Base-by-base conservation (phyloP, 345 rosid genomes). In the Salix viminalis region DNA sequence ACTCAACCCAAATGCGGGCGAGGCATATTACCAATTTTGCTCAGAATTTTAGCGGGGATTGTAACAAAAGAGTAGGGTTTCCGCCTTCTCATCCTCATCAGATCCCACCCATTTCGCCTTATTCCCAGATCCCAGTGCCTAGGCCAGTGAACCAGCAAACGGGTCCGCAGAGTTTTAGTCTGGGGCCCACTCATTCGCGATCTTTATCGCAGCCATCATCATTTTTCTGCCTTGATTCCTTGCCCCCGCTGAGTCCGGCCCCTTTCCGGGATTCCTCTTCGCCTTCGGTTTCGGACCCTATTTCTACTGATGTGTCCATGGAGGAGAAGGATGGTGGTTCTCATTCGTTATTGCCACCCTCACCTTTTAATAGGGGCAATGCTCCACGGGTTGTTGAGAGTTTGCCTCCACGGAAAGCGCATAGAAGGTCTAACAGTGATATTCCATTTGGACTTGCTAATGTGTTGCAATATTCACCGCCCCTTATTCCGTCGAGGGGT, bases 41-140 rank as follows among this genome's bases (percentile, higher is more conserved):
- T 2, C 86, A 86, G 24, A 85, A 80, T 78, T 87, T 77, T 71
- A 72, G 76, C 32, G 80, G 76, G 75, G 92, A 87, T 44, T 41
- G 71, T 76, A 69, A 67, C 65, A 93, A 85, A 80, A 89, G 93
- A 85, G 85, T 77, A 24, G 96, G 97, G 18, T 89, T 93, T 7
- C 98, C 99, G 61, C 99, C 98, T 21, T 90, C 98, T 3, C 94
- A 90, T 75, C 97, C 97, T 9, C 88, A 83, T 83, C 92, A 88
- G 79, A 87, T 91, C 84, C 93, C 97, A 36, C 98, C 96, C 56
- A 85, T 94, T 78, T 92, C 98, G 0, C 99, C 97, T 0, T 91
- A 81, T 78, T 92, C 99, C 36, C 92, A 91, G 93, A 90, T 93
- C 91, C 94, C 91, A 5, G 84, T 70, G 79, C 84, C 91, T 62